These are phyloP conservation scores for Lasiosphaeria ovina DNA, from an alignment of 495 filamentous ascomycete genomes.

Conservation along the genomic window DNA sequence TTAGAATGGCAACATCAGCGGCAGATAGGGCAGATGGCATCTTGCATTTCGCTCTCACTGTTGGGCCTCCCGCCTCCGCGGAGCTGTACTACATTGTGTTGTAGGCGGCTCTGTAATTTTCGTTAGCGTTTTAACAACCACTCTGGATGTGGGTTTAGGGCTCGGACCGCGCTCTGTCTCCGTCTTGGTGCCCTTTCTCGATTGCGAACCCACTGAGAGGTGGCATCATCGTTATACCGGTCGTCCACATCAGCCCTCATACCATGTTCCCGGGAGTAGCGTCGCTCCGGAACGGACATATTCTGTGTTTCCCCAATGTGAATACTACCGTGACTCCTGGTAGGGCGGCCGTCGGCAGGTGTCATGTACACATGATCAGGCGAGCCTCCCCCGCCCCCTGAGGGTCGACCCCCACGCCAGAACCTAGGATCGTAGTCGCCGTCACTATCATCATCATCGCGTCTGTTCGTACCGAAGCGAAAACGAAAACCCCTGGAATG, in stretches of 20 bases:
- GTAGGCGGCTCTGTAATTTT: background rate
- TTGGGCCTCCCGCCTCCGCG: background rate
- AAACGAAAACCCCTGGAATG: background rate
- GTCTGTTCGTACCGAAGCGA: background rate
- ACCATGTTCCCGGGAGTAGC: background rate
- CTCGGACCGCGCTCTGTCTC: background rate
- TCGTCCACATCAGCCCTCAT: background rate
- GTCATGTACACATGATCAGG: background rate
- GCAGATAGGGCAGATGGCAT: background rate
- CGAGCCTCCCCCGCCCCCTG: background rate
- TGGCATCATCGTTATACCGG: background rate
- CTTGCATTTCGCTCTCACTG: slow-evolving; percentile 4
- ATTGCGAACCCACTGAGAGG: background rate
- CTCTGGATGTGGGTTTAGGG: background rate
- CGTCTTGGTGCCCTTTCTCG: background rate
- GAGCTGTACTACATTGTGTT: background rate
- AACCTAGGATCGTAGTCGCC: background rate
- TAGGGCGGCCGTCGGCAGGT: background rate
- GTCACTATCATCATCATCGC: background rate
- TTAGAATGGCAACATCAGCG: slow-evolving; percentile 1
- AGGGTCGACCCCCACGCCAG: background rate
- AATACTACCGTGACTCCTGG: background rate
- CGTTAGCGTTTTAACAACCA: background rate
- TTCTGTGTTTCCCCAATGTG: background rate
- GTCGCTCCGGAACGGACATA: background rate